Base-by-base conservation (phyloP, 83 land plant species). In the Picea engelmannii region DNA sequence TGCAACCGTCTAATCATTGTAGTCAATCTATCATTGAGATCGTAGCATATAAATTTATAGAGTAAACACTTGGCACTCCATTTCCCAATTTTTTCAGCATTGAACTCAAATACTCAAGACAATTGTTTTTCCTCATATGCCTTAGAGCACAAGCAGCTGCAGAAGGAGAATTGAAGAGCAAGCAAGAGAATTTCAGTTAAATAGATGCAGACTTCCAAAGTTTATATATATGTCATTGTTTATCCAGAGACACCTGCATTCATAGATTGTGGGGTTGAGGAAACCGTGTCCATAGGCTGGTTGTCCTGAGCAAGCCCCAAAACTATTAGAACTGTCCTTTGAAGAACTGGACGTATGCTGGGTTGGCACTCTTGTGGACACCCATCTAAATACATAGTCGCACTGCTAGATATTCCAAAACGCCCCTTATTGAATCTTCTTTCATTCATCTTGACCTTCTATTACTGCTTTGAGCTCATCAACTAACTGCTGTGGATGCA, bases 31-130 rank as follows among this genome's bases (percentile, higher is more conserved):
- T 88, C 84, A 92, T 81, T 70, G 66, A 85, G 2, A 95, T 83
- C 20, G 59, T 85, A 55, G 84, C 80, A 76, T 88, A 83, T 38
- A 89, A 47, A 65, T 92, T 88, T 18, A 86, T 27, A 18, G 96
- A 96, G 85, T 95, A 88, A 18, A 87, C 80, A 58, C 90, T 86
- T 6, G 98, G 98, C 66, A 94, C 95, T 94, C 95, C 90, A 85
- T 75, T 68, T 25, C 83, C 84, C 71, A 89, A 92, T 64, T 80
- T 83, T 68, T 81, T 24, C 23, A 95, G 79, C 31, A 88, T 27
- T 16, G 86, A 82, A 3, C 64, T 73, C 61, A 95, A 85, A 67
- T 95, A 95, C 10, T 79, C 62, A 18, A 85, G 81, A 71, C 96
- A 93, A 61, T 80, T 86, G 20, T 42, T 42, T 87, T 93, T 80